Base-by-base conservation (phyloP, 208 protist genomes). In the Acanthamoeba royreba region DNA sequence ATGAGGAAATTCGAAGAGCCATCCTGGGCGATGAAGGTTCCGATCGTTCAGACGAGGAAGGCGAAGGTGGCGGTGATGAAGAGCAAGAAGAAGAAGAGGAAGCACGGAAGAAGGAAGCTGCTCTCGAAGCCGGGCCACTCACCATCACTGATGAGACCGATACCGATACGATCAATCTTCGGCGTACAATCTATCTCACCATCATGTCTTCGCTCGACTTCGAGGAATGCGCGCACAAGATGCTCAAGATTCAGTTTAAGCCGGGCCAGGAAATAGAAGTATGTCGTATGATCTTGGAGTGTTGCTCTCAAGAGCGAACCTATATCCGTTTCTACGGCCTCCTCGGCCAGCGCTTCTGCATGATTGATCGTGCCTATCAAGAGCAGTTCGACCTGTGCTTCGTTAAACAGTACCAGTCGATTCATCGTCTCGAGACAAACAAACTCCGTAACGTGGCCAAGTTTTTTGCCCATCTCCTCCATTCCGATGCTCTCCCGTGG, bases 221-320 rank as follows among this genome's bases (percentile, higher is more conserved):
- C 58, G 99, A 99, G 79, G 99, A 99, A 94, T 98, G 97, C 74
- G 99, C 98, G n/a, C 99, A 99, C 97, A 99, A 99, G 95, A 97
- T 99, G 42, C 94, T 99, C 15, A 98, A 98, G 72, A 79, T 97
- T 38, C 88, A 93, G 52, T n/a, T 97, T 35, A 85, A 92, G 31
- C 61, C 53, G 11, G 95, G 93, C 58, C 93, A 96, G 61, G 96
- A 97, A 77, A 93, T 97, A n/a, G 96, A 98, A 97, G 74, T 99
- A 25, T 98, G 97, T 93, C 98, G 98, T 42, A 99, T 99, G 99
- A 97, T 99, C 45, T 97, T 99, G 58, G 99, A 99, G 95, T 99
- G 98, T 93, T 99, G 99, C 96, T 97, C 97, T 87, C 98, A 99
- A 95, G 98, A 99, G 96, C 93, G 97, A 25, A 98, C 98, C 13